A percentile compares a stretch with the other conserved stretches of the same genome.
These are phyloP conservation scores for Aspergillus nidulans DNA, from an alignment of 495 filamentous ascomycete genomes.

Conservation along the genomic window DNA sequence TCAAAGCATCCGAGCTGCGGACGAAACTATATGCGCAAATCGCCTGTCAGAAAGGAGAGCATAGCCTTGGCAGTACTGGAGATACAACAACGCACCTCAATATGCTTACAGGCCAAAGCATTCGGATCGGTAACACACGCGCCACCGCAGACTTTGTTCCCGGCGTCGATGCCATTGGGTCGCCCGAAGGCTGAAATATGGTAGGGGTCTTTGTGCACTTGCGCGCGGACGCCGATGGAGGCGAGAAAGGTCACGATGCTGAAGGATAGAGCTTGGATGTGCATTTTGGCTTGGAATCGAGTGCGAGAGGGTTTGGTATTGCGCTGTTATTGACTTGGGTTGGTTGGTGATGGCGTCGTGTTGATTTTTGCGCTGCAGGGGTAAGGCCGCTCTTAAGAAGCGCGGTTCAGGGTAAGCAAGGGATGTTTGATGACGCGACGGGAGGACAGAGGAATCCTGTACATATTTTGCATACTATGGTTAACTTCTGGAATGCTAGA, in stretches of 20 bases:
- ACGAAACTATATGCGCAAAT: conserved; percentile 5
- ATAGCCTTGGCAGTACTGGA: too few species aligned
- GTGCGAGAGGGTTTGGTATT: background rate
- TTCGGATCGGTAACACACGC: background rate
- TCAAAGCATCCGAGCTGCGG: conserved; percentile 10
- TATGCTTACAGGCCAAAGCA: background rate
- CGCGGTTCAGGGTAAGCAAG: background rate
- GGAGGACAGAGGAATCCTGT: background rate
- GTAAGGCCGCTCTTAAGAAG: background rate
- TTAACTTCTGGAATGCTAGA: background rate
- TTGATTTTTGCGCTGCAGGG: background rate
- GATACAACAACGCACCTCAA: background rate
- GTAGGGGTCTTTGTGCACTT: background rate
- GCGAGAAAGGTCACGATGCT: background rate
- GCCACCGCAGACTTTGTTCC: background rate
- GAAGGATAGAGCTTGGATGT: background rate
- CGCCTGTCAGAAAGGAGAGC: too few species aligned
- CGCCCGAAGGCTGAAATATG: background rate
- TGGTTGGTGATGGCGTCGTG: background rate
- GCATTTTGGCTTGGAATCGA: background rate
- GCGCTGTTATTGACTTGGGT: background rate
- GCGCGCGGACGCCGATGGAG: background rate
- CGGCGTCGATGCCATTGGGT: background rate
- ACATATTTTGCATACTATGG: background rate
- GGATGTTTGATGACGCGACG: background rate